Evolutionary conservation across 202 grass and related monocot species (phyloP), one percentile per base, ranked within the genome.

Genomic region (Miscanthus sacchariflorus): DNA sequence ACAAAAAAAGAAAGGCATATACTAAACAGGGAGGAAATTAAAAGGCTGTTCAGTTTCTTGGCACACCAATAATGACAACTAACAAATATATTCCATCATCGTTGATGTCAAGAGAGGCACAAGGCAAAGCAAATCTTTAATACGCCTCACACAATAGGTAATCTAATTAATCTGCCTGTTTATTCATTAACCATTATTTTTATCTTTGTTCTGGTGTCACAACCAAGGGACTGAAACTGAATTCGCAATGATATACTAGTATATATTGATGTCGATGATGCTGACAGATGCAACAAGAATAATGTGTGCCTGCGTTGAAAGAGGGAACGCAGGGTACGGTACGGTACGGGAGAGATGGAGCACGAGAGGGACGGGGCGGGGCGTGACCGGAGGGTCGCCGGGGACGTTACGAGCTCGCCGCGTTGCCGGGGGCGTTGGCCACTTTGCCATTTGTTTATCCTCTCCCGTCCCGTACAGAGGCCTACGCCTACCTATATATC

Each of bases 371-470:
- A 50, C 24, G 24, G 19, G 19, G 2, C 15, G 14, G 54, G 2
- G 18, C 56, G 56, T 59, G 19, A n/a, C 56, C 2, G 27, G 48
- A 30, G 48, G 68, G 48, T 77, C 28, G 52, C 28, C 69, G 65
- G 80, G 64, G 76, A 82, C 72, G 73, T 86, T 82, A 54, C 50
- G 64, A 61, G 6, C 18, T 59, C 54, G 54, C 64, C 88, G 88
- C 49, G 50, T 78, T 63, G 30, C 7, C 71, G 40, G 65, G 70
- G 84, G 46, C 43, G 72, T 68, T 66, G 88, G 84, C 73, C 88
- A 72, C 38, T 38, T 38, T 38, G 36, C 40, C 67, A 63, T 13
- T 44, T 74, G 10, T 45, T 45, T 73, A 18, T 71, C 1, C 0
- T 72, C 8, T 21, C 36, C 30, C 21, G 4, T 5, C 30, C 6